These are phyloP conservation scores for Hippophae tibetana DNA, from an alignment of 306 rosid species.

Conservation along the genomic window DNA sequence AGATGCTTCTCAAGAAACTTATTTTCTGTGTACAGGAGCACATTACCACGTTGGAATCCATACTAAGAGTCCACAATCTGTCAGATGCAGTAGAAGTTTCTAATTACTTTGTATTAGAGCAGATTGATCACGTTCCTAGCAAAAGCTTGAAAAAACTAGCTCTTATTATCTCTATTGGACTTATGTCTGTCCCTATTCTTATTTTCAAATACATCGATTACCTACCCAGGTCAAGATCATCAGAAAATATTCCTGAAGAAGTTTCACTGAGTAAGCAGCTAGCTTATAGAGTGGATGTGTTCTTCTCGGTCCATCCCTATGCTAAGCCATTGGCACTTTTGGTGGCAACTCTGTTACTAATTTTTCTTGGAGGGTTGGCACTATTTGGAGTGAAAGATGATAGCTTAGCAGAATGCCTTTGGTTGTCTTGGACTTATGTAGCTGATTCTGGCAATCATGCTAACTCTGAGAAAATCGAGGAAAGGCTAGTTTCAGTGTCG, in stretches of 20 bases:
- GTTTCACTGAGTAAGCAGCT: constrained; percentile 66
- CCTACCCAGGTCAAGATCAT: constrained; percentile 51
- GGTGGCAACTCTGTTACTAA: constrained; percentile 68
- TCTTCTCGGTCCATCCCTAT: constrained; percentile 77
- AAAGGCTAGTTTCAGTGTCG: constrained; percentile 79
- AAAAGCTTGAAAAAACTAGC: constrained; percentile 45
- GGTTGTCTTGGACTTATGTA: constrained; percentile 85
- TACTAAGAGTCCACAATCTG: constrained; percentile 28
- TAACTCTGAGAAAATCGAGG: constrained; percentile 53
- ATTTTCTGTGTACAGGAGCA: constrained; percentile 37
- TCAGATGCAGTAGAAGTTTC: constrained; percentile 24
- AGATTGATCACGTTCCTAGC: constrained; percentile 22
- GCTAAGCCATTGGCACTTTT: constrained; percentile 78
- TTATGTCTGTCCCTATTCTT: constrained; percentile 42
- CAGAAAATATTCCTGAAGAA: constrained; percentile 47
- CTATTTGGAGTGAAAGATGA: constrained; percentile 74
- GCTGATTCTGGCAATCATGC: constrained; percentile 92
- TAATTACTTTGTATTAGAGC: constrained; percentile 17
- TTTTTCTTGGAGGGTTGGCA: constrained; percentile 72
- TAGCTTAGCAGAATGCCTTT: constrained; percentile 57
- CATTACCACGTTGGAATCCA: constrained; percentile 36
- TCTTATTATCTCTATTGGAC: constrained; percentile 38
- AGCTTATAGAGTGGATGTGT: constrained; percentile 59
- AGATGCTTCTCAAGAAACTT: constrained; percentile 1
- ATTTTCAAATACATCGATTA: constrained; percentile 48